Percentiles rank a stretch among this genome's conserved stretches.
These are phyloP conservation scores for Lipomyces starkeyi DNA, from an alignment of 805 yeast species.

Conservation along the genomic window DNA sequence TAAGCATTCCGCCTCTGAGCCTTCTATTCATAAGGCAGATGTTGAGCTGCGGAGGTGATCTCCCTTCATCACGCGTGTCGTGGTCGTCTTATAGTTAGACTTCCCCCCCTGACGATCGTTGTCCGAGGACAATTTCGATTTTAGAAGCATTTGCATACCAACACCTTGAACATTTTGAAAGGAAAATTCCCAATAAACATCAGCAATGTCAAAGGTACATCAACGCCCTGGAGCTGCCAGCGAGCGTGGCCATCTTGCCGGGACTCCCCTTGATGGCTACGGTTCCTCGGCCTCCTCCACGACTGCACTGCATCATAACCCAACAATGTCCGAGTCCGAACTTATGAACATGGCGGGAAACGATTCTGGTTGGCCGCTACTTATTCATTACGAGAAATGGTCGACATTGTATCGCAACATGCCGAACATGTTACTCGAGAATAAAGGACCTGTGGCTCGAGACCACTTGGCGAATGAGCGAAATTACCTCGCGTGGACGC, in stretches of 20 bases:
- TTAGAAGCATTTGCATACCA: too few species aligned
- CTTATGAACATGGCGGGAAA: conserved; percentile 26
- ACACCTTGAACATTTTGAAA: not conserved
- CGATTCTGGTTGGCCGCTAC: conserved; percentile 34
- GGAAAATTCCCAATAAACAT: not conserved
- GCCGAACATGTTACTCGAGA: conserved; percentile 36
- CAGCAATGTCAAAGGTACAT: conserved; percentile 16
- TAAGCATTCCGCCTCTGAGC: too few species aligned
- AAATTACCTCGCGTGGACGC: conserved; percentile 65
- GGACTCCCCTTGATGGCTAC: conserved; percentile 1
- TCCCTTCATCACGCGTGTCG: too few species aligned
- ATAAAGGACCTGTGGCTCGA: conserved; percentile 40
- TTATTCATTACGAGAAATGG: conserved; percentile 28
- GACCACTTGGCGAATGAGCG: conserved; percentile 62
- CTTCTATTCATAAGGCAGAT: too few species aligned
- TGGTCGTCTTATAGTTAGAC: too few species aligned
- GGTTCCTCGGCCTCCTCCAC: not conserved
- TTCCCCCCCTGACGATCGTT: too few species aligned
- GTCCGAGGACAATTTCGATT: too few species aligned
- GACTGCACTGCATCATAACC: not conserved
- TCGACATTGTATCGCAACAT: conserved; percentile 22
- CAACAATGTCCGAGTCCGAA: conserved; percentile 19
- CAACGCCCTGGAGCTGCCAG: conserved; percentile 14
- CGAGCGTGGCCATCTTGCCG: conserved; percentile 8
- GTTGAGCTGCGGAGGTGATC: too few species aligned